Evolutionary conservation across 2,329 filamentous ascomycete species (phyloP), one percentile per base, ranked within the genome.

Genomic region (Talaromyces funiculosus): DNA sequence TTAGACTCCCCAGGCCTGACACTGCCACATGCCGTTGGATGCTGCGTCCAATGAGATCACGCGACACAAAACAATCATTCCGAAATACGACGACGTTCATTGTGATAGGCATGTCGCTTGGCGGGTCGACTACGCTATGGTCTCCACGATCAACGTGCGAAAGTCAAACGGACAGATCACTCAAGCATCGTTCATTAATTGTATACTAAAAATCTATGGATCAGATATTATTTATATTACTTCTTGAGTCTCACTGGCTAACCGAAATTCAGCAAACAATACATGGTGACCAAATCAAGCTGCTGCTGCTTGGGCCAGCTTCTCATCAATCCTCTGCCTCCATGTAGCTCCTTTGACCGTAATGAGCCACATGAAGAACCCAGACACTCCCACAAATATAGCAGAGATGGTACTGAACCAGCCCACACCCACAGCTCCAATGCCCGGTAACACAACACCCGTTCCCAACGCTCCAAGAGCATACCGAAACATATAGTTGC

Each of bases 401-500:
- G 85, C 82, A 53, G 81, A 84, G 61, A 92, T 86, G 1, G 89
- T 92, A 49, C 82, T 86, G 71, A 92, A 92, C 88, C 89, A 92
- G 0, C 90, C 90, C 0, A 93, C 86, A 3, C 90, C 90, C 59
- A 94, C 87, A 31, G 73, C 77, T 62, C 91, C 78, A n/a, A 92
- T 82, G 0, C 86, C 88, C 0, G 90, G 90, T 60, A 94, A 77
- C 59, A 89, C 89, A 1, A 85, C 83, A 0, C 88, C 90, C 2
- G 86, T 89, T 0, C 85, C 89, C 4, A 84, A 74, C 10, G 88
- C 89, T 0, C 86, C 90, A 65, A 92, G 89, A 5, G 91, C 69
- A 72, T 93, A 94, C 5, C 90, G 81, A 55, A 90, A 79, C 67
- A 91, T 85, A 72, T 92, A 94, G 72, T 93, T 94, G 0, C 89